A percentile compares a stretch with the other conserved stretches of the same genome.
These are phyloP conservation scores for Epichloe gansuensis DNA, from an alignment of 2,329 filamentous ascomycete genomes.

Conservation along the genomic window DNA sequence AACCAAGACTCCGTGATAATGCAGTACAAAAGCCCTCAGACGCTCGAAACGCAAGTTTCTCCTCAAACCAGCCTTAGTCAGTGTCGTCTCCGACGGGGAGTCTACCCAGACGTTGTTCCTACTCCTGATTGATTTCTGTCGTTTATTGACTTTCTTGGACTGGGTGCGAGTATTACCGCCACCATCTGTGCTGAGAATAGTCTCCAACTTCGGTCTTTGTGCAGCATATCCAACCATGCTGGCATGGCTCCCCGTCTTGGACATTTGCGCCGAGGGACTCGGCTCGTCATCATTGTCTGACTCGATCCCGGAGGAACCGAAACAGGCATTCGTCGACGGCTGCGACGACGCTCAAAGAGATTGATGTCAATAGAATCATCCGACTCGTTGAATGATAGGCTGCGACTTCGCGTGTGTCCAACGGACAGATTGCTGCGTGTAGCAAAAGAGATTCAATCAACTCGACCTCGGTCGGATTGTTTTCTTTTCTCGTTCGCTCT, in stretches of 20 bases:
- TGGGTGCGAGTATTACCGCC: conserved; percentile 16
- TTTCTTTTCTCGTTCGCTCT: conserved; percentile 33
- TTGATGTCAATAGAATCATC: conserved; percentile 21
- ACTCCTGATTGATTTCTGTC: conserved; percentile 17
- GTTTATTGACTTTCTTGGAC: conserved; percentile 19
- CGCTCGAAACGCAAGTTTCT: neutral
- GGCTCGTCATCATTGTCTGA: conserved; percentile 24
- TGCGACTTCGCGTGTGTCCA: conserved; percentile 23
- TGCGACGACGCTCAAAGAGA: conserved; percentile 16
- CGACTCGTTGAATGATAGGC: conserved; percentile 26
- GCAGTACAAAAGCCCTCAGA: neutral
- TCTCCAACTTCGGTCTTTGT: conserved; percentile 33
- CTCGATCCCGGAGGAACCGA: conserved; percentile 17
- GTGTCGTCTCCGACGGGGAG: conserved; percentile 27
- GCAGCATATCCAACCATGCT: conserved; percentile 21
- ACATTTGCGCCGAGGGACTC: conserved; percentile 13
- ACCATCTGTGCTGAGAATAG: conserved; percentile 31
- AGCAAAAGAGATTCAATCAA: conserved; percentile 29
- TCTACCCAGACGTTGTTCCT: conserved; percentile 15
- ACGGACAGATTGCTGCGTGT: conserved; percentile 20
- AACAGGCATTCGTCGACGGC: conserved; percentile 16
- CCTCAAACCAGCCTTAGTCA: conserved; percentile 13
- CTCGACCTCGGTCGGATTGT: conserved; percentile 29
- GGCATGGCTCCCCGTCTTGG: conserved; percentile 15
- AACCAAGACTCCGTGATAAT: conserved; percentile 1